These are phyloP conservation scores for Termitomyces sp. DNA, from an alignment of 768 basidiomycete genomes.

Conservation along the genomic window DNA sequence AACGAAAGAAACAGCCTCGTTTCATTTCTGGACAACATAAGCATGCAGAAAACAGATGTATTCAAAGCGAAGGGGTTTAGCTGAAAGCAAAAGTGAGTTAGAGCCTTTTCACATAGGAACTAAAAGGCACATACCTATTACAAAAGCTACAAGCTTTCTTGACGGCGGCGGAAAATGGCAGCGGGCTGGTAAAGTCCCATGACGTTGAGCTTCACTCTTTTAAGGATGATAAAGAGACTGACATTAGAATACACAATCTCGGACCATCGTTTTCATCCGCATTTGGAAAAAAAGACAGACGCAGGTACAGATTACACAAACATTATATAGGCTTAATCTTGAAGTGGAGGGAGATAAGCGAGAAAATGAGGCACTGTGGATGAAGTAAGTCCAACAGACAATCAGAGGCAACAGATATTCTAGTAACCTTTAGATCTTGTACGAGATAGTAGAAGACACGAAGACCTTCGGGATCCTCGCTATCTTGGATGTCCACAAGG, in stretches of 20 bases:
- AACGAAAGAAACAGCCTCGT: background rate
- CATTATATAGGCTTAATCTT: slow-evolving; percentile 97
- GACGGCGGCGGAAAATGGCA: slow-evolving; percentile 18
- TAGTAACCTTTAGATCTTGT: slow-evolving; percentile 87
- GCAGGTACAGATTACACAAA: slow-evolving; percentile 12
- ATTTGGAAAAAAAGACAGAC: slow-evolving; percentile 1
- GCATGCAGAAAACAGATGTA: background rate
- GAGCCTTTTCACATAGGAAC: background rate
- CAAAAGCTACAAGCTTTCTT: slow-evolving; percentile 38
- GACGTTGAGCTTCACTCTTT: slow-evolving; percentile 3
- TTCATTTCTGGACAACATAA: background rate
- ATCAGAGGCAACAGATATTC: background rate
- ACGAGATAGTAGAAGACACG: slow-evolving; percentile 98
- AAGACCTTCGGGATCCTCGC: slow-evolving; percentile 94
- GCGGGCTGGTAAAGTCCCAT: slow-evolving; percentile 1
- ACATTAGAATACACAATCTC: background rate
- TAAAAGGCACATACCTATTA: slow-evolving; percentile 14
- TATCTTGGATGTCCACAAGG: slow-evolving; percentile 93
- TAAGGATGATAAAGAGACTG: background rate
- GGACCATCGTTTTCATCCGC: background rate
- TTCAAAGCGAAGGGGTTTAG: background rate
- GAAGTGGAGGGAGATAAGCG: slow-evolving; percentile 97
- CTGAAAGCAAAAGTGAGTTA: background rate
- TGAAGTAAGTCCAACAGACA: background rate
- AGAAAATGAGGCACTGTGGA: slow-evolving; percentile 90